Base-by-base conservation (phyloP, 768 basidiomycete species). In the Leccinum truebloodii region DNA sequence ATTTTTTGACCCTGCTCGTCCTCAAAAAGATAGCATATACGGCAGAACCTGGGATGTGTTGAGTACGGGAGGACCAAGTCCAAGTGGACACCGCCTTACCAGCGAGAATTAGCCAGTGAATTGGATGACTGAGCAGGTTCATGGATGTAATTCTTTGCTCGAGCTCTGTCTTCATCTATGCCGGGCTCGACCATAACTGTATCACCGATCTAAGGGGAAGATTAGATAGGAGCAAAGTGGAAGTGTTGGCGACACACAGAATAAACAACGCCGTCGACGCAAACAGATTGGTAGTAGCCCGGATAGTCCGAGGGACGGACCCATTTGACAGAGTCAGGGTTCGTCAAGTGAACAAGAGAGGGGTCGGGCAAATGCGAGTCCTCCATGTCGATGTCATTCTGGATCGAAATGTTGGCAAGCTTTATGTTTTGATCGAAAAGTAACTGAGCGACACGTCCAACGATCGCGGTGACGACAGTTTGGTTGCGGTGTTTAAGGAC, bases 11-110 rank as follows among this genome's bases (percentile, higher is more conserved):
- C 72, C 8, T 68, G 57, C 24, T 53, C 35, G 6, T 76, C 70
- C 55, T 86, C 81, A 61, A 81, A 87, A 59, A 92, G 82, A 63
- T 86, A 88, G 4, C 77, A 78, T 46, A 91, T 87, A n/a, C 77
- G 80, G 53, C 83, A 83, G 66, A 92, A 92, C 90, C 90, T 92
- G 26, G 24, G n/a, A 2, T 24, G 30, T 16, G 49, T 7, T 56
- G 16, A 59, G 30, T 41, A 26, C 22, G 22, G 3, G 52, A 57
- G 20, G 16, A 20, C 26, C 24, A 8, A 30, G 30, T 59, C 52
- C n/a, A 9, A 48, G n/a, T 26, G 48, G 28, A 8, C 10, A 20
- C 12, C n/a, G 5, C 64, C 79, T 54, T 70, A 89, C 90, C 90
- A 92, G 49, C 79, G 77, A 16, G 69, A 73, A 59, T 88, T 86